Base-by-base conservation (phyloP, 139 green algal species). In the Closterium sp. region DNA sequence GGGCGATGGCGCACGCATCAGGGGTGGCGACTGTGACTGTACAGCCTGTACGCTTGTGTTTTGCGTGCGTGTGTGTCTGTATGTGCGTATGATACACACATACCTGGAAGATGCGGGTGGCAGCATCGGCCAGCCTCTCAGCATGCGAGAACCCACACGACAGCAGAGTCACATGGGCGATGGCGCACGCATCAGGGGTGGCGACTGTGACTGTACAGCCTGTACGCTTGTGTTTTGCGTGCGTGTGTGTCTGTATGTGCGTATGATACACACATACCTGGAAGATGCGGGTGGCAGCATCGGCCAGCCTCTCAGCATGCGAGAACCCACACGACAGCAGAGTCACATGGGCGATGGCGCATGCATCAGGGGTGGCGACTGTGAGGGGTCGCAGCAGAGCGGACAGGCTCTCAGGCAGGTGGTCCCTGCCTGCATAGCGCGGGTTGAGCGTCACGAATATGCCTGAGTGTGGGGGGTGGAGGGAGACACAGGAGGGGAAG, bases 321-420 rank as follows among this genome's bases (percentile, higher is more conserved):
- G 94, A 87, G 91, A 96, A 97, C 38, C 96, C 96, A 21, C 91
- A 89, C 19, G 86, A 90, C 91, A 96, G 96, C n/a, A 97, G 95
- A 30, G 96, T 95, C 30, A 97, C 96, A 42, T 93, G 62, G 21
- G 88, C 70, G 31, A 93, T 92, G 21, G 86, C 73, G 13, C 90
- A 29, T 50, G n/a, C n/a, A n/a, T 94, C 91, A 13, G 91, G 97
- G 27, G 96, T 95, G 4, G 96, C 96, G 96, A 98, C 97, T 29
- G 96, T 96, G 2, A 98, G 96, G 22, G 94, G 95, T 85, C 97
- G 95, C 95, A 98, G 98, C 84, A 98, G 96, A 94, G 96, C 93
- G 95, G 97, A 97, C 21, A 98, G 92, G 95, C 98, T 98, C 92
- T 98, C 96, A 7, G 97, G 97, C 31, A 98, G 96, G 95, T 97